Evolutionary conservation across 2,329 filamentous ascomycete species (phyloP), one percentile per base, ranked within the genome.

Genomic region (Pochonia chlamydosporia): DNA sequence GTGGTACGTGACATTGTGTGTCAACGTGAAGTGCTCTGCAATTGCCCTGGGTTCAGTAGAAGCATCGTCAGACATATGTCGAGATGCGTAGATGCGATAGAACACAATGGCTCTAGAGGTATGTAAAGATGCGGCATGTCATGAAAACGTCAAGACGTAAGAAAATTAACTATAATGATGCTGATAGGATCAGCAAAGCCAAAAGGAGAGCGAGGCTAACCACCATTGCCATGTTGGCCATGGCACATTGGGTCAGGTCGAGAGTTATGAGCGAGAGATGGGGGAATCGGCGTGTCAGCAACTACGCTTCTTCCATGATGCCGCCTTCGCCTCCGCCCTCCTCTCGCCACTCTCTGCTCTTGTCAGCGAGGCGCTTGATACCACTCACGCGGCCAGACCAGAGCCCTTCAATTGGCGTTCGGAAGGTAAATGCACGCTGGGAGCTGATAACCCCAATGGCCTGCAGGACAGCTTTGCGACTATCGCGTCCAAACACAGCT

Each of bases 361-460:
- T 81, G 55, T 95, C 87, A 1, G 89, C 89, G 53, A 97, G 70
- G 50, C 81, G 78, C 67, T 86, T 90, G 53, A 97, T 82, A 21
- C 93, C 93, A 13, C 76, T 69, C 18, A 97, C 85, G 31, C 93
- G 81, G 35, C 79, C 79, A 2, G 93, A 90, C 90, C 92, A 97
- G 25, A 97, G 77, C 26, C 82, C 81, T 71, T 99, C 93, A 5
- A 92, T 86, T 0, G 89, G 83, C 2, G 91, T 93, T 44, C 92
- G 83, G 77, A 92, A 96, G 1, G 93, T 97, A 63, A 92, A 96
- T 10, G 87, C 91, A 40, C 93, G 81, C 68, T 99, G 93, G 6
- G 88, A 95, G 60, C 88, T 93, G 57, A 99, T 96, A 52, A 97
- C 91, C 6, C 93, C 92, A 55, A 99, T 97, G 14, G 91, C 89